These are phyloP conservation scores for Chrysanthemum seticuspe DNA, from an alignment of 129 eudicot species.

Conservation along the genomic window DNA sequence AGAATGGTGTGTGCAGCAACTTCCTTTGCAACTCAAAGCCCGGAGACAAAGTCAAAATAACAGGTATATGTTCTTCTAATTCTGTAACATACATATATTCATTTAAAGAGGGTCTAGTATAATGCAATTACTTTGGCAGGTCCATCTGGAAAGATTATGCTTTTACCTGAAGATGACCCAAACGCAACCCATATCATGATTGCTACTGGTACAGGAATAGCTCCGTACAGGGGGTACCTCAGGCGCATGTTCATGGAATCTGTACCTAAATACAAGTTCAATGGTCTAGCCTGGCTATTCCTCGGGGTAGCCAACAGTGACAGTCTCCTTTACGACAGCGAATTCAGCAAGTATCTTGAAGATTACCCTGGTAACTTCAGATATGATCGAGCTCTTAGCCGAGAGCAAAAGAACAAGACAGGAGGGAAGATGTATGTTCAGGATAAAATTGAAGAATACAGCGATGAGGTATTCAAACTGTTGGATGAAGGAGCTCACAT, in stretches of 20 bases:
- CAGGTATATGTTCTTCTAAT: conserved; percentile 46
- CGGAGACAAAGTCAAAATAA: conserved; percentile 83
- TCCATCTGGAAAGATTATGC: conserved; percentile 98
- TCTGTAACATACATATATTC: background rate
- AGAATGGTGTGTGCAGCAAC: conserved; percentile 94
- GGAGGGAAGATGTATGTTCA: conserved; percentile 99
- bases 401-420: conserved; percentile 79
- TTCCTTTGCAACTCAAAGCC: conserved; percentile 93
- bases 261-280: conserved; percentile 65
- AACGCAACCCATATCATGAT: conserved; percentile 99
- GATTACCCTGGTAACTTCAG: conserved; percentile 88
- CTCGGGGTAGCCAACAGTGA: conserved; percentile 96
- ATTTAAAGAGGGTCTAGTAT: background rate
- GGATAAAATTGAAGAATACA: conserved; percentile 94
- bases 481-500: conserved; percentile 94
- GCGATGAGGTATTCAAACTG: conserved; percentile 79
- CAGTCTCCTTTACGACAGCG: conserved; percentile 85
- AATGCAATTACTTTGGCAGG: conserved; percentile 43
- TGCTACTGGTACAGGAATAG: conserved; percentile 95
- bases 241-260: conserved; percentile 99
- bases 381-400: conserved; percentile 84
- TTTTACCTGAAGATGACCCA: conserved; percentile 86
- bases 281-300: conserved; percentile 94
- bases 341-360: conserved; percentile 67
- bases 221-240: conserved; percentile 94